These are phyloP conservation scores for Mucuna pruriens DNA, from an alignment of 306 rosid species.

Conservation along the genomic window DNA sequence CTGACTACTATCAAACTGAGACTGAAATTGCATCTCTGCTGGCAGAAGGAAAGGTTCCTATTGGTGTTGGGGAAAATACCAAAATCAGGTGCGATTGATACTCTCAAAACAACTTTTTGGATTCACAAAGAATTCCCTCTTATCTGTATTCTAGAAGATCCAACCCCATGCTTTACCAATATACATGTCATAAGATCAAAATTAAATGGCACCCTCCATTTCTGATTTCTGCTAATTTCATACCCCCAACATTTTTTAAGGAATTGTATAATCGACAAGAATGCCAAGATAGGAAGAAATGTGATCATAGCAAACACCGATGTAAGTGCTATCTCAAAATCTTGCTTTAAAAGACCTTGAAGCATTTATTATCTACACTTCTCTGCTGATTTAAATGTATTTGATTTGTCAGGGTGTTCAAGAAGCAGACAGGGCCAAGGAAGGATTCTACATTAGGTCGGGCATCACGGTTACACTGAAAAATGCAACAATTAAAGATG, in stretches of 20 bases:
- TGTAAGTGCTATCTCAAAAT: slow-evolving; percentile 54
- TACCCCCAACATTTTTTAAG: slow-evolving; percentile 40
- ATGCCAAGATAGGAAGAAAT: slow-evolving; percentile 92
- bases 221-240: slow-evolving; percentile 28
- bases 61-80: slow-evolving; percentile 94
- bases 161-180: background rate
- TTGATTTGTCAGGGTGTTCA: slow-evolving; percentile 71
- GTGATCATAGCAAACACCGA: slow-evolving; percentile 73
- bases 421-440: slow-evolving; percentile 78
- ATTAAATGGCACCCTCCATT: background rate
- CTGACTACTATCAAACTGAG: slow-evolving; percentile 97
- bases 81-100: slow-evolving; percentile 69
- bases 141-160: background rate
- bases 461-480: slow-evolving; percentile 76
- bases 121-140: background rate
- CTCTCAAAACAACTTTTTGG: slow-evolving; percentile 9
- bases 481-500: slow-evolving; percentile 85
- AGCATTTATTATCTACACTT: background rate
- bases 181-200: background rate
- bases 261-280: slow-evolving; percentile 97
- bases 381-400: slow-evolving; percentile 22
- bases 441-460: slow-evolving; percentile 79
- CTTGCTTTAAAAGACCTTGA: background rate
- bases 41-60: slow-evolving; percentile 89
- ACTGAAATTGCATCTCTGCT: slow-evolving; percentile 80